Base-by-base conservation (phyloP, 768 basidiomycete genomes). In the Suillus subalutaceus region DNA sequence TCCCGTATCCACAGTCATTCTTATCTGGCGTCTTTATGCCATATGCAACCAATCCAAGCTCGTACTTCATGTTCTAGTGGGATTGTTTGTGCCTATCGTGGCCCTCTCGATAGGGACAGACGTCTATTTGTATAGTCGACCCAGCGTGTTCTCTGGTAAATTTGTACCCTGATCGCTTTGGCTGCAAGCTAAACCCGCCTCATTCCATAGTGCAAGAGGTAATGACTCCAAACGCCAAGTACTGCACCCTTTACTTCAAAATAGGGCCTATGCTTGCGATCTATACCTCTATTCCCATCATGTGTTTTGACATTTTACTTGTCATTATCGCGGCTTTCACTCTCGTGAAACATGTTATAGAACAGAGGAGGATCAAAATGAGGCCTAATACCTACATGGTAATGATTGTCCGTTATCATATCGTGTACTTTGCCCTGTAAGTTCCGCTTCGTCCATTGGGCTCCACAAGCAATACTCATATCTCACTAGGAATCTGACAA, bases 11-110 rank as follows among this genome's bases (percentile, higher is more conserved):
- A 18, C 58, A 59, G 58, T 40, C 23, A 59, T 59, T 59, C 58
- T 59, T 10, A 59, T 59, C 23, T 59, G 58, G 58, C 58, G 58
- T n/a, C 58, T 59, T 12, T 59, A 59, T 18, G 58, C 58, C 38
- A 16, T 59, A 40, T 41, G 16, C 38, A 40, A 40, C 38, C 58
- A 40, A 40, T 59, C 58, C 9, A 59, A 40, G 23, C 58, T 38
- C 16, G 23, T 59, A 18, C 58, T 59, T 59, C 4, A 59, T 26
- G 23, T 59, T 26, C 38, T 59, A 40, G 23, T 41, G 9, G 58
- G 58, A 16, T 40, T 59, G 23, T 59, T 59, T 38, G 16, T 59
- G 9, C 58, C 58, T 40, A 41, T 59, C 23, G 58, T 59, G 23
- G 38, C 38, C 38, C 58, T 59, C 23, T 26, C 15, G 23, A 59